Evolutionary conservation across 2,329 filamentous ascomycete species (phyloP).

Genomic region (Byssothecium circinans): DNA sequence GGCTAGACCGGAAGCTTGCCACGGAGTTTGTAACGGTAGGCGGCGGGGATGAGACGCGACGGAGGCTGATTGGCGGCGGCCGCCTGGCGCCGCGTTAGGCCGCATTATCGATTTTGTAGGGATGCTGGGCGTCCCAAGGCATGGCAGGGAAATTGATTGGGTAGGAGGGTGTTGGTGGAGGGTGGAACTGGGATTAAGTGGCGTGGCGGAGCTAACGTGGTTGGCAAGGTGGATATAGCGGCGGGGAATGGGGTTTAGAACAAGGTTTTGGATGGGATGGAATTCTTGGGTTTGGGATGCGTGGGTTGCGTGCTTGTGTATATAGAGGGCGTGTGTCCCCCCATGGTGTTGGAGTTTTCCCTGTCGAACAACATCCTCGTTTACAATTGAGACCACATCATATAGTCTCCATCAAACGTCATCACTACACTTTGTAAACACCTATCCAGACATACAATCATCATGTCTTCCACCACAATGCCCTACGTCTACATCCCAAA

Average conservation of each 20-base stretch:
- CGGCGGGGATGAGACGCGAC: neutral
- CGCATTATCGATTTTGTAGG: constrained; percentile 2
- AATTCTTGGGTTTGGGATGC: neutral
- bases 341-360: neutral
- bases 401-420: too few species aligned
- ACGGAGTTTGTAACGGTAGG: neutral
- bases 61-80: neutral
- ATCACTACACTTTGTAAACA: too few species aligned
- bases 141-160: neutral
- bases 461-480: constrained; percentile 32
- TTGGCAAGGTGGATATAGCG: neutral
- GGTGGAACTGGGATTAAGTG: neutral
- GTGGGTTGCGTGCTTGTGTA: neutral
- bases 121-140: neutral
- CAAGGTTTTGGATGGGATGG: neutral
- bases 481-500: constrained; percentile 44
- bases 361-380: neutral
- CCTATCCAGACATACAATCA: neutral
- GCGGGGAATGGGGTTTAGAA: constrained; percentile 2
- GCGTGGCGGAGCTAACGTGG: neutral
- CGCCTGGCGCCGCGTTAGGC: too few species aligned
- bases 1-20: constrained; percentile 1
- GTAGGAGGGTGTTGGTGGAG: neutral
- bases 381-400: too few species aligned
- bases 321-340: constrained; percentile 5